Evolutionary conservation across 179 eudicot species (phyloP).

Genomic region (Camellia oleifera): DNA sequence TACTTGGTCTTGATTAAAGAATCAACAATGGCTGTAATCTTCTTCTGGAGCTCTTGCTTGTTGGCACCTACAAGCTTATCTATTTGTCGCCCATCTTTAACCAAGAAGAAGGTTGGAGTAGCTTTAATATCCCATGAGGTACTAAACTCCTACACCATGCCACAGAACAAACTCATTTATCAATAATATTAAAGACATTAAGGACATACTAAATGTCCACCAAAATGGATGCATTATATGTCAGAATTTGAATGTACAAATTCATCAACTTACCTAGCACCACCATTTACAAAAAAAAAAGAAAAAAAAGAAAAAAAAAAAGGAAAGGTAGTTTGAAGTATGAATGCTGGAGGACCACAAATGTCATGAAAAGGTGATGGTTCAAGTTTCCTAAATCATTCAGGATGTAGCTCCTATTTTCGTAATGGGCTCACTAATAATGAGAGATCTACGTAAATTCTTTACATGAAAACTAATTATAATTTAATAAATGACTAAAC

Average conservation of each 20-base stretch:
- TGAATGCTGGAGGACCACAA: too few species aligned
- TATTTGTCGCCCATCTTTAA: constrained; percentile 76
- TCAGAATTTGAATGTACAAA: background rate
- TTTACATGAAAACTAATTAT: background rate
- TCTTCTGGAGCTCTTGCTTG: constrained; percentile 78
- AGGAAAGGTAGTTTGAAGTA: too few species aligned
- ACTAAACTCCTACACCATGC: constrained; percentile 74
- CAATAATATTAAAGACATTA: background rate
- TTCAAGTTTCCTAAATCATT: background rate
- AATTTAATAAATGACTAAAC: background rate
- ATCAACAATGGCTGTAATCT: constrained; percentile 52
- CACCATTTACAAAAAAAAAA: too few species aligned
- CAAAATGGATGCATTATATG: background rate
- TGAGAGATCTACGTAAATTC: background rate
- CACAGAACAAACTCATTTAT: background rate
- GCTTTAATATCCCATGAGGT: constrained; percentile 91
- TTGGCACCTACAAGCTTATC: constrained; percentile 97
- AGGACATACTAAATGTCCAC: background rate
- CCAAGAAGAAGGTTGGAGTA: constrained; percentile 96
- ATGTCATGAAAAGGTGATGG: background rate
- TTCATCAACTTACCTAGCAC: background rate
- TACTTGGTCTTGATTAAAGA: constrained; percentile 16
- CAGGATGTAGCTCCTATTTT: background rate
- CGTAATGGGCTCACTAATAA: background rate
- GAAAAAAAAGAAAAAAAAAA: too few species aligned